Evolutionary conservation across 176 grass and related monocot genomes (phyloP), one percentile per base, ranked within the genome.

Genomic region (Ensete ventricosum): DNA sequence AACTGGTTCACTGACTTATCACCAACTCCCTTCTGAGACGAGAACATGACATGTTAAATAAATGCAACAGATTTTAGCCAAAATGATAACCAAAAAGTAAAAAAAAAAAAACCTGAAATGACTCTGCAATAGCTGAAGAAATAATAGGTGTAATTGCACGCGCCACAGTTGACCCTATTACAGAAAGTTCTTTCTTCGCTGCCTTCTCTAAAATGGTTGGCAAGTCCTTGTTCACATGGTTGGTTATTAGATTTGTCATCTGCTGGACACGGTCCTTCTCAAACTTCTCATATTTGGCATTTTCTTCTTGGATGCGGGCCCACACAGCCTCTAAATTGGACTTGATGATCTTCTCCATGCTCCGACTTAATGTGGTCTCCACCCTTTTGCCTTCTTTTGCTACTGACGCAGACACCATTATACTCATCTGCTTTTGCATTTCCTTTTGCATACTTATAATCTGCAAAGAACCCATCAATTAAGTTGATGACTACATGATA

Each of bases 361-460:
- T 87, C 71, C 90, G 90, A 59, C 85, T 83, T 17, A 98, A 65
- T 29, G 94, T 79, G 73, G 84, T 67, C 75, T 98, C 90, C 10
- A 98, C 83, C 74, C 90, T 88, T 79, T 89, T 98, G 24, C 85
- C 83, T 90, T 98, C 94, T 76, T 93, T 98, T 59, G 84, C 82
- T 68, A 93, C 81, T 80, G 90, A 85, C 74, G 70, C 74, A 78
- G 77, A 77, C 14, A 88, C 83, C 59, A 93, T 79, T 79, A 85
- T n/a, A 57, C 65, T 89, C 77, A 98, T 73, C 76, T 93, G 94
- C 71, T 93, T 93, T 82, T 88, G 94, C 85, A 93, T 50, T 62
- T 91, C 83, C 80, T 84, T 85, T 59, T 93, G 88, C 82, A 90
- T 82, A 14, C 66, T 74, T 71, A 91, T 81, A 74, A 98, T 74